phyloP scores from a whole-genome alignment of 176 grass and related monocot species.

The Calamus simplicifolius region DNA sequence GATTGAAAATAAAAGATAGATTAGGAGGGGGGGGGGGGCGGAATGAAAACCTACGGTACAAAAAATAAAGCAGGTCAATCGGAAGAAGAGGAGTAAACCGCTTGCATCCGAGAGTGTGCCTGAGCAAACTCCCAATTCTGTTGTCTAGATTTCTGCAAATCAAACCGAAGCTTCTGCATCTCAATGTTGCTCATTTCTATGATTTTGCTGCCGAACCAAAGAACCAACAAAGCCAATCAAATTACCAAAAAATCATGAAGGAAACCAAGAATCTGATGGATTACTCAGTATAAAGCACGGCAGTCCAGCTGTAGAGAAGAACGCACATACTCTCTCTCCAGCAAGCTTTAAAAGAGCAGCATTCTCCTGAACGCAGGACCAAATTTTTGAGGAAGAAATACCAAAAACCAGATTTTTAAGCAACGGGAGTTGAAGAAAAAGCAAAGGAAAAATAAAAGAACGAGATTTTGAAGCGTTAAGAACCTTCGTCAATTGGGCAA shows the following conservation, averaged over 20 bases:
- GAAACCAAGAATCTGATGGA: too few species aligned
- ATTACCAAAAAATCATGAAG: not conserved
- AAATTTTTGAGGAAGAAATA: not conserved
- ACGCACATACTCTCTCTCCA: conserved; percentile 32
- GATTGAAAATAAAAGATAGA: conserved; percentile 1
- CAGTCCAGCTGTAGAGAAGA: not conserved
- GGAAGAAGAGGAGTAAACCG: conserved; percentile 17
- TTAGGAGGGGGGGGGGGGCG: not conserved
- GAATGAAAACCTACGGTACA: not conserved
- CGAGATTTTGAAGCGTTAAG: not conserved
- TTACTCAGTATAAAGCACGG: not conserved
- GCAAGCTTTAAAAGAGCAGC: conserved; percentile 26
- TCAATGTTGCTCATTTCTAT: conserved; percentile 27
- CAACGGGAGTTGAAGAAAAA: not conserved
- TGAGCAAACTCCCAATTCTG: conserved; percentile 45
- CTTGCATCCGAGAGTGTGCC: conserved; percentile 30
- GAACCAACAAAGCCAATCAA: conserved; percentile 1
- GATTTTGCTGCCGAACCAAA: conserved; percentile 20
- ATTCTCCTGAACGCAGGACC: conserved; percentile 26
- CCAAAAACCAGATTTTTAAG: not conserved
- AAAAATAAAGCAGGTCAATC: not conserved
- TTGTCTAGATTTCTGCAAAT: not conserved
- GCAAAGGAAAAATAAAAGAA: not conserved
- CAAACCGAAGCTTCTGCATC: conserved; percentile 32
- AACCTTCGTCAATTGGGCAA: conserved; percentile 26